Percentiles rank a stretch among this genome's conserved stretches.
Conservation (phyloP, 371 early-diverging fungal genomes). For the Mortierella sp. region DNA sequence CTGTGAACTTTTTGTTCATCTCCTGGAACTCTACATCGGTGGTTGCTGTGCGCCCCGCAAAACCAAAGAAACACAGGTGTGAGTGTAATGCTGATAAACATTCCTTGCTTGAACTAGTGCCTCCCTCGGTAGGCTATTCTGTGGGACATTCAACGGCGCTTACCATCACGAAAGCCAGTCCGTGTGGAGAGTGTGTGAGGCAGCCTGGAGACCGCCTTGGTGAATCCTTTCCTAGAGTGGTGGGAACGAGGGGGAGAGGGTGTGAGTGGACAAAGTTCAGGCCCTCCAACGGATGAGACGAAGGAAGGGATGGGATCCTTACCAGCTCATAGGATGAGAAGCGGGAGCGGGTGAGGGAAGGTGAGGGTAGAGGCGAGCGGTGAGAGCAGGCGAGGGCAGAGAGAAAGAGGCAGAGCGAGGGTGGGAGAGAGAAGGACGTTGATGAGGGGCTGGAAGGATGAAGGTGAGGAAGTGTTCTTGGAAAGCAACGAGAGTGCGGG, state of each 20-base stretch:
- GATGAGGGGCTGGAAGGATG: no score
- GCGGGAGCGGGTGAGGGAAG: not conserved
- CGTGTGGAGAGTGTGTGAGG: slow-evolving; percentile 50
- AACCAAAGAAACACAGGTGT: not conserved
- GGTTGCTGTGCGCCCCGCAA: slow-evolving; percentile 58
- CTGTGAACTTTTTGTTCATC: slow-evolving; percentile 71
- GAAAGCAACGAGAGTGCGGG: no score
- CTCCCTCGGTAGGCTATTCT: not conserved
- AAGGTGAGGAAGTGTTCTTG: no score
- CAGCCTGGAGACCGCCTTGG: slow-evolving; percentile 52
- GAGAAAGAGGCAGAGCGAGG: not conserved
- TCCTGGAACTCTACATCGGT: slow-evolving; percentile 76
- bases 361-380: not conserved
- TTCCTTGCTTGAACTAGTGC: not conserved
- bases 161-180: slow-evolving; percentile 52
- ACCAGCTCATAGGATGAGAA: slow-evolving; percentile 20
- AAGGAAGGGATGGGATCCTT: not conserved
- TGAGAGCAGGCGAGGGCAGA: no score
- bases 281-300: not conserved
- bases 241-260: not conserved
- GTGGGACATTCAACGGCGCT: not conserved
- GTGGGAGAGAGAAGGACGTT: no score
- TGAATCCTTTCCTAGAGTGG: slow-evolving; percentile 44
- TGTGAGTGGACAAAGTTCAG: not conserved
- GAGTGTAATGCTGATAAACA: not conserved